Base-by-base conservation (phyloP, 441 rosid species). In the Aquilaria agallochum region DNA sequence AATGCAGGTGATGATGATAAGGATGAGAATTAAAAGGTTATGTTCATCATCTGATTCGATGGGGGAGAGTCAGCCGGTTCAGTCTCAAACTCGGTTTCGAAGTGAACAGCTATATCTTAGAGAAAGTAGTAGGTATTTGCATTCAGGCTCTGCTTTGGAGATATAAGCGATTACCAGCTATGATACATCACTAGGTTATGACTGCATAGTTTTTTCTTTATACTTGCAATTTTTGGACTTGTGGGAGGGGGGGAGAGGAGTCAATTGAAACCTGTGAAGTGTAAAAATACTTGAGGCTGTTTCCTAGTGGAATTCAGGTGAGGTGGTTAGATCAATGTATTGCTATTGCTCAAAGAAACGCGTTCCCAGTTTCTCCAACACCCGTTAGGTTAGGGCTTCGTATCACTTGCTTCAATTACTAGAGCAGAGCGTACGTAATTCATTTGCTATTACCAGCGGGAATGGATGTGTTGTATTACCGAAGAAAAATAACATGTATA, bases 261-360 rank as follows among this genome's bases (percentile, higher is more conserved):
- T 45, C 42, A 34, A 40, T 32, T 55, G 31, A 54, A 59, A 55
- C 66, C 67, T 54, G 40, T 65, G 58, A 70, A 74, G 69, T 70
- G 80, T 80, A 73, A 63, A 75, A 72, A 66, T 6, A 40, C 53
- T 58, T 47, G 71, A 68, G 73, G 71, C 72, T 73, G 9, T 40
- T 40, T 40, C 9, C 45, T 40, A 40, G 9, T 7, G 10, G 45
- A 40, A 40, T 6, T 40, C 9, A 40, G 2, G 45, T 6, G 45
- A 40, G 9, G 45, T 40, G 9, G 45, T 8, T 7, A 40, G 45
- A 40, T 6, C 45, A 7, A 4, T 40, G 9, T 40, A 40, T 40
- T 40, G 45, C 27, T 20, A 20, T 20, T 20, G 27, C 27, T 20
- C 27, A 20, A 20, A 20, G 27, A 20, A 20, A 20, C 27, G 27